These are phyloP conservation scores for Abrus pulchellus DNA, from an alignment of 306 rosid species.

Conservation along the genomic window DNA sequence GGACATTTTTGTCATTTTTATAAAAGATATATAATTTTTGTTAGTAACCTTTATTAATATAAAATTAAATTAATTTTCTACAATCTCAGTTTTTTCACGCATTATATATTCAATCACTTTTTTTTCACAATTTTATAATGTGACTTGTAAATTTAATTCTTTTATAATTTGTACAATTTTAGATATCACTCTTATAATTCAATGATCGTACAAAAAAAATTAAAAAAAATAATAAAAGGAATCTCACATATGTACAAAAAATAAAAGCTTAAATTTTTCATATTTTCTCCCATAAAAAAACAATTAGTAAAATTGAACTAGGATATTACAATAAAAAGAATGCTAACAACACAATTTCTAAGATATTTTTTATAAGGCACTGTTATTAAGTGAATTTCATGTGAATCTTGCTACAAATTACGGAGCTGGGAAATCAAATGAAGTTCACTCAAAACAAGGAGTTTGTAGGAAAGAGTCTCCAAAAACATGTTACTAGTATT, in stretches of 20 bases:
- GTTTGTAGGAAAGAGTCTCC: background rate
- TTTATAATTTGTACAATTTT: too few species aligned
- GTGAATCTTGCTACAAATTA: background rate
- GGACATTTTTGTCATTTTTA: too few species aligned
- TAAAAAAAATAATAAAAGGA: background rate
- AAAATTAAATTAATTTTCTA: too few species aligned
- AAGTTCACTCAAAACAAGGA: background rate
- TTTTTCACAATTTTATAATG: too few species aligned
- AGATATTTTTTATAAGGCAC: background rate
- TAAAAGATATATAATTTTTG: too few species aligned
- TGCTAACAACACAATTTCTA: background rate
- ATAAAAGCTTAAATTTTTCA: conserved; percentile 17
- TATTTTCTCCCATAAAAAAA: conserved; percentile 23
- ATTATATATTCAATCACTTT: too few species aligned
- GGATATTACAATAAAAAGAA: background rate
- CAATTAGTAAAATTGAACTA: conserved; percentile 29
- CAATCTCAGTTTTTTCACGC: too few species aligned
- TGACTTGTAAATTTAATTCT: too few species aligned
- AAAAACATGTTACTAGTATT: background rate
- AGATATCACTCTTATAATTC: too few species aligned
- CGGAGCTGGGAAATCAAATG: background rate
- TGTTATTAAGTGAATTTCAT: background rate
- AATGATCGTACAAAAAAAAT: too few species aligned
- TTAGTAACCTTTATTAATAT: too few species aligned
- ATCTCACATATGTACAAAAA: background rate